Evolutionary conservation across 345 rosid species (phyloP).

Genomic region (Hirschfeldia incana): DNA sequence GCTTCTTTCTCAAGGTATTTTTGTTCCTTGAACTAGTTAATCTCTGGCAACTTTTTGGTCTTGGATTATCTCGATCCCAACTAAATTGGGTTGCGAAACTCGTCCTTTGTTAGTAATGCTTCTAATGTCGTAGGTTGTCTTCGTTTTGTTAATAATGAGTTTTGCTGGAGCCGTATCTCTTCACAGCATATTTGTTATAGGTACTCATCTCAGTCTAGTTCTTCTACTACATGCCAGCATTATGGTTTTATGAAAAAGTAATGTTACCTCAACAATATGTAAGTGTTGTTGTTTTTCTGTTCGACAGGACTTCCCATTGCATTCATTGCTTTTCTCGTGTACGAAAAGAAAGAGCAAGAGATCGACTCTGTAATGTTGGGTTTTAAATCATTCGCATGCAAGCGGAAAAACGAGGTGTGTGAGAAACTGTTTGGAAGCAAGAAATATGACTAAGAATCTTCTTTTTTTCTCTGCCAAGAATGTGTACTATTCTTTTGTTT

Average conservation of each 20-base stretch:
- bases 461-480: not conserved
- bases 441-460: slow-evolving; percentile 48
- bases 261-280: not conserved
- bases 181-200: slow-evolving; percentile 58
- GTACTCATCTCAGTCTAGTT: slow-evolving; percentile 37
- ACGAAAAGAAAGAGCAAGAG: slow-evolving; percentile 70
- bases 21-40: not conserved
- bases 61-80: not conserved
- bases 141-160: slow-evolving; percentile 54
- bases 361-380: slow-evolving; percentile 52
- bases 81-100: not conserved
- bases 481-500: slow-evolving; percentile 14
- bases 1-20: slow-evolving; percentile 71
- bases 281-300: slow-evolving; percentile 11
- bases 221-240: not conserved
- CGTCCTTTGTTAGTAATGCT: not conserved
- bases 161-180: slow-evolving; percentile 64
- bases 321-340: slow-evolving; percentile 53
- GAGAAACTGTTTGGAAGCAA: slow-evolving; percentile 44
- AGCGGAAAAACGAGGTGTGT: slow-evolving; percentile 48
- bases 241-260: not conserved
- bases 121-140: slow-evolving; percentile 56
- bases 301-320: slow-evolving; percentile 65
- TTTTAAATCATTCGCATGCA: slow-evolving; percentile 46
- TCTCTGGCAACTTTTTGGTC: slow-evolving; percentile 2